Evolutionary conservation across 2,329 filamentous ascomycete genomes (phyloP).

Genomic region (Dothistroma pini): DNA sequence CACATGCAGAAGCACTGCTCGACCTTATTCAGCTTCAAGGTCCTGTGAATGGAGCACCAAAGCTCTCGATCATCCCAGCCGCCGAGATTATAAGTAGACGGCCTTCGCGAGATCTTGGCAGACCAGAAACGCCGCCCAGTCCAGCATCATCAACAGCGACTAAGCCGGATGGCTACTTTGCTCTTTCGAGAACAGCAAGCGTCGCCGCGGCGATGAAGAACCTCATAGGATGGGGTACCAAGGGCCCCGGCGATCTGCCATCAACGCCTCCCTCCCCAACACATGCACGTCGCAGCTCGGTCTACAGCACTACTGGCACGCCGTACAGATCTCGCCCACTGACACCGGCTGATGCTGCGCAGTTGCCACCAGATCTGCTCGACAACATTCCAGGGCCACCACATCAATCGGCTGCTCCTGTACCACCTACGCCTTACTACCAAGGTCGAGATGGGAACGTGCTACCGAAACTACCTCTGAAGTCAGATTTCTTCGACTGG

Average conservation of each 20-base stretch:
- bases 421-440: constrained; percentile 77
- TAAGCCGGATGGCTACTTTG: constrained; percentile 58
- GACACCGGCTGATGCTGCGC: constrained; percentile 31
- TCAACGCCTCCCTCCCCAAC: constrained; percentile 27
- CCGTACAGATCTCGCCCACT: constrained; percentile 44
- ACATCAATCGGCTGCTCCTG: constrained; percentile 66
- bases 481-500: constrained; percentile 87
- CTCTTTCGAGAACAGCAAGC: constrained; percentile 61
- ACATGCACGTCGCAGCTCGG: constrained; percentile 25
- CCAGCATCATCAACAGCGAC: constrained; percentile 47
- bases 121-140: constrained; percentile 38
- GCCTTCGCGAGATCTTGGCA: constrained; percentile 51
- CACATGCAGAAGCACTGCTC: constrained; percentile 66
- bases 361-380: constrained; percentile 67
- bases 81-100: constrained; percentile 28
- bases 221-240: constrained; percentile 45
- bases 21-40: constrained; percentile 45
- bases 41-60: constrained; percentile 29
- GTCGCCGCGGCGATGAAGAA: constrained; percentile 63
- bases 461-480: constrained; percentile 66
- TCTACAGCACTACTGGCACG: constrained; percentile 14
- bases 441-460: constrained; percentile 58
- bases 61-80: constrained; percentile 8
- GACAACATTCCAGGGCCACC: constrained; percentile 51
- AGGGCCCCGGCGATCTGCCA: constrained; percentile 22